These are phyloP conservation scores for Pinus tabuliformis DNA, from an alignment of 75 land plant genomes.

Conservation along the genomic window DNA sequence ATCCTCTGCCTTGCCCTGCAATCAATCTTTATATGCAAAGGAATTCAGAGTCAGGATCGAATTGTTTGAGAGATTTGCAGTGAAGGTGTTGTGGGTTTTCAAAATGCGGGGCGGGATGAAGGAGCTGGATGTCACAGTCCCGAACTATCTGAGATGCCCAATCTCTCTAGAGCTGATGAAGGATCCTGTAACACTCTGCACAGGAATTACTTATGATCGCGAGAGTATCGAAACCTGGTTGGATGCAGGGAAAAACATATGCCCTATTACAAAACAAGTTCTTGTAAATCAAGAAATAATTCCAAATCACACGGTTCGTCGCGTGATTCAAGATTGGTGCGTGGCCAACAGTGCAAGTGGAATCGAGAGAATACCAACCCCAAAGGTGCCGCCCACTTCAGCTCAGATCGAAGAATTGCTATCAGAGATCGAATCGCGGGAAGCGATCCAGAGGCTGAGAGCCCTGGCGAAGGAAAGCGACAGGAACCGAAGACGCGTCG, in stretches of 20 bases:
- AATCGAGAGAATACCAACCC: slow-evolving; percentile 50
- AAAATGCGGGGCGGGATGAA: background rate
- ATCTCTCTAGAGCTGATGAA: slow-evolving; percentile 46
- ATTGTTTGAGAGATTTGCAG: too few species aligned
- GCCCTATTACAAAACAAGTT: slow-evolving; percentile 32
- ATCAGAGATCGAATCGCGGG: background rate
- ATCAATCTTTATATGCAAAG: too few species aligned
- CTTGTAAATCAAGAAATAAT: slow-evolving; percentile 12
- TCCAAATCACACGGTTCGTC: slow-evolving; percentile 57
- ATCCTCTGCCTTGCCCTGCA: too few species aligned
- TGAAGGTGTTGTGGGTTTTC: too few species aligned
- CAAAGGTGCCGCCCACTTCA: slow-evolving; percentile 32
- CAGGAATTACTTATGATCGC: slow-evolving; percentile 47
- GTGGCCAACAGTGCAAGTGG: slow-evolving; percentile 33
- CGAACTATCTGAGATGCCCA: slow-evolving; percentile 35
- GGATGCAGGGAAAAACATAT: slow-evolving; percentile 25
- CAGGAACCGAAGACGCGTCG: slow-evolving; percentile 47
- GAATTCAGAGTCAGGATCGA: too few species aligned
- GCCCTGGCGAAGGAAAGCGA: slow-evolving; percentile 56
- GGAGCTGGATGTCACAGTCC: slow-evolving; percentile 10
- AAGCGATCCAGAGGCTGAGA: slow-evolving; percentile 26
- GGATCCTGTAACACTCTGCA: slow-evolving; percentile 43
- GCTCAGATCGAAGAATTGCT: slow-evolving; percentile 23
- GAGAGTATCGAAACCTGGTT: slow-evolving; percentile 54
- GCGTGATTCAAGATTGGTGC: slow-evolving; percentile 61